Conservation (phyloP, 192 early-diverging fungal species). For the Thamnidium elegans region DNA sequence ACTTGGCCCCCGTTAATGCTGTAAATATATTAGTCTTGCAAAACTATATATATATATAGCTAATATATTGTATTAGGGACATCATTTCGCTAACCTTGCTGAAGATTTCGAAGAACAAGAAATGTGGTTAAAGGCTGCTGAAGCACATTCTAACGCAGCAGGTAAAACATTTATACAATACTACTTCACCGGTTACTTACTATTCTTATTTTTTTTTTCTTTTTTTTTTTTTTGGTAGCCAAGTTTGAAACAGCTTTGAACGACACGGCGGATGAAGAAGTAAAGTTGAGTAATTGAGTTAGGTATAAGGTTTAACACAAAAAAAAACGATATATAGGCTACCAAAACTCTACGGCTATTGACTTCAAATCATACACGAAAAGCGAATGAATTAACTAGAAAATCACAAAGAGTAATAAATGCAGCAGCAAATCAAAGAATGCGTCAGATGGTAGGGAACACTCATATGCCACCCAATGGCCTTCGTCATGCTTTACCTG, state of each 20-base stretch:
- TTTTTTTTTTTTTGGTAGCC: constrained; percentile 24
- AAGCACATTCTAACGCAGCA: constrained; percentile 68
- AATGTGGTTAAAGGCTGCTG: constrained; percentile 54
- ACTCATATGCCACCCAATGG: neutral
- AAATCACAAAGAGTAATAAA: constrained; percentile 8
- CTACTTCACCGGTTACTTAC: neutral
- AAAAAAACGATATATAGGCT: constrained; percentile 39
- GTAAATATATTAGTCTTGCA: neutral
- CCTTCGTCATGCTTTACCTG: neutral
- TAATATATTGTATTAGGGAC: constrained; percentile 45
- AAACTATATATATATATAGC: neutral
- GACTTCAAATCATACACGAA: constrained; percentile 61
- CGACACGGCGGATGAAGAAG: constrained; percentile 58
- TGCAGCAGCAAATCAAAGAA: neutral
- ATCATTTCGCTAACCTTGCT: constrained; percentile 61
- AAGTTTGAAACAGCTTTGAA: constrained; percentile 57
- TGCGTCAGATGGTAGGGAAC: neutral
- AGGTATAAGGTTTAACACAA: neutral
- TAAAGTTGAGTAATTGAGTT: constrained; percentile 10
- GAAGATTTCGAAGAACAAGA: constrained; percentile 59
- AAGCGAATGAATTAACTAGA: constrained; percentile 63
- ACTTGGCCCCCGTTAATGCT: constrained; percentile 21
- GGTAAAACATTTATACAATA: constrained; percentile 37
- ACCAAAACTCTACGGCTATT: constrained; percentile 63
- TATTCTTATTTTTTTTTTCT: too few relatives aligned